Evolutionary conservation across 768 basidiomycete species (phyloP).

Genomic region (Infundibulicybe gibba): DNA sequence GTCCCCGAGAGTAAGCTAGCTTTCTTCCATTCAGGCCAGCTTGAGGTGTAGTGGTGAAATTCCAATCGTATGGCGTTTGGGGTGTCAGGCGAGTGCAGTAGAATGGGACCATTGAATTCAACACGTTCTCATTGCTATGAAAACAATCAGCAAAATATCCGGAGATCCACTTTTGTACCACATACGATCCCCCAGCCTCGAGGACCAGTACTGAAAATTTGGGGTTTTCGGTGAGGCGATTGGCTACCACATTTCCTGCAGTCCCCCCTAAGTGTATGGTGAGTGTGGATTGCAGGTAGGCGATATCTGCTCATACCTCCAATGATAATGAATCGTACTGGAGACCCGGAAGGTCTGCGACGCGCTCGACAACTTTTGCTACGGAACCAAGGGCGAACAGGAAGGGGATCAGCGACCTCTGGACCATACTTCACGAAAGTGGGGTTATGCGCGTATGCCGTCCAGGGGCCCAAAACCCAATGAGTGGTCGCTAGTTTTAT

Average conservation of each 20-base stretch:
- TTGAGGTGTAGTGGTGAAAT: constrained; percentile 6
- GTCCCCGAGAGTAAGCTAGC: constrained; percentile 2
- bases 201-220: constrained; percentile 3
- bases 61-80: constrained; percentile 7
- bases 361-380: neutral
- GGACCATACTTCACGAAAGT: too few relatives aligned
- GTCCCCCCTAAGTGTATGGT: constrained; percentile 3
- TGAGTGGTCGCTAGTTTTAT: too few relatives aligned
- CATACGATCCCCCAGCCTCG: neutral
- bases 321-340: constrained; percentile 6
- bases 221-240: constrained; percentile 6
- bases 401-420: too few relatives aligned
- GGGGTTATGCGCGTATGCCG: too few relatives aligned
- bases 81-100: neutral
- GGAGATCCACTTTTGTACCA: neutral
- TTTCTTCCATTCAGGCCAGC: constrained; percentile 1
- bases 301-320: constrained; percentile 2
- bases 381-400: neutral
- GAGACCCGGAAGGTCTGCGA: too few relatives aligned
- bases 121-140: neutral
- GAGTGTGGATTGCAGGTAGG: neutral
- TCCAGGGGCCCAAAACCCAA: too few relatives aligned
- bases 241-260: constrained; percentile 9
- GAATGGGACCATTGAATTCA: constrained; percentile 6
- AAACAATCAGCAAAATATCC: neutral